These are phyloP conservation scores for Smithsoniella earleae DNA, from an alignment of 163 green algal genomes.

Conservation along the genomic window DNA sequence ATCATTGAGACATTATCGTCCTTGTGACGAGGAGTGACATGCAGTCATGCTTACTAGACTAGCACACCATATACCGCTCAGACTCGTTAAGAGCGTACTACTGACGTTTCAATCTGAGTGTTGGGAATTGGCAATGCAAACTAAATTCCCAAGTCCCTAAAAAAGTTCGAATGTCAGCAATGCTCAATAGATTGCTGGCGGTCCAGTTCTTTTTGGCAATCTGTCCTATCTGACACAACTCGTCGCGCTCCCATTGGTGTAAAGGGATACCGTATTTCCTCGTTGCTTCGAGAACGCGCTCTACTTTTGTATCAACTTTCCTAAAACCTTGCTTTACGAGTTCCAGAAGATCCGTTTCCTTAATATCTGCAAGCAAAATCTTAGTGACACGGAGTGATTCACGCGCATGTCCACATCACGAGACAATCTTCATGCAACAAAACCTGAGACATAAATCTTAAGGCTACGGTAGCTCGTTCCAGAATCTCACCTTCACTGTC, in stretches of 20 bases:
- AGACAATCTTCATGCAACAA: not conserved
- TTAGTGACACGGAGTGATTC: not conserved
- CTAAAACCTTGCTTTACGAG: not conserved
- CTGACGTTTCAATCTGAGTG: conserved; percentile 1
- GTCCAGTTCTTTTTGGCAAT: conserved; percentile 13
- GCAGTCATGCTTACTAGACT: too few relatives aligned
- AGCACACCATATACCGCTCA: too few relatives aligned
- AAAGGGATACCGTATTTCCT: not conserved
- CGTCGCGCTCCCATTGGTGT: conserved; percentile 1
- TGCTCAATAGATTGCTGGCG: conserved; percentile 12
- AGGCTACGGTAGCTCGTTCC: not conserved
- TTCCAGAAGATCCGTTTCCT: not conserved
- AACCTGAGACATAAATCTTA: not conserved
- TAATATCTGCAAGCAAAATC: conserved; percentile 7
- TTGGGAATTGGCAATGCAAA: not conserved
- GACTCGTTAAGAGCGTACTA: not conserved
- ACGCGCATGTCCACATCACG: too few relatives aligned
- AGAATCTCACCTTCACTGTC: conserved; percentile 4
- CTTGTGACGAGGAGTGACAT: too few relatives aligned
- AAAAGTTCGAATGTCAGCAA: not conserved
- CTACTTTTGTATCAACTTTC: not conserved
- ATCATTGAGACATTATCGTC: too few relatives aligned
- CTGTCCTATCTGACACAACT: conserved; percentile 6
- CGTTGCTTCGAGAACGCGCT: not conserved
- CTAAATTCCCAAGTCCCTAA: conserved; percentile 2